phyloP scores from a whole-genome alignment of 2,329 filamentous ascomycete genomes.

The Arachnopeziza araneosa region DNA sequence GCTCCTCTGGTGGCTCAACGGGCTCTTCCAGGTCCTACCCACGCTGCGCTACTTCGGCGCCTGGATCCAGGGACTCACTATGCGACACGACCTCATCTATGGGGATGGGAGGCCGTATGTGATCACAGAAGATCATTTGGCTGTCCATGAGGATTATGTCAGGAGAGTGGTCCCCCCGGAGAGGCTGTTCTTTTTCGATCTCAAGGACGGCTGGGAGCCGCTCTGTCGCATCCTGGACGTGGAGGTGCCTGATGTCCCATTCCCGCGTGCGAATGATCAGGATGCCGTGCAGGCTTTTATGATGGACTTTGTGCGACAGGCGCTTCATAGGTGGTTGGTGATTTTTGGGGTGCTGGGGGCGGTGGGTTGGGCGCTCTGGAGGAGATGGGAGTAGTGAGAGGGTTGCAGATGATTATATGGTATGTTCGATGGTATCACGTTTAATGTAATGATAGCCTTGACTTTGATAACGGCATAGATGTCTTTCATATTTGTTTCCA shows the following conservation, averaged over 20 bases:
- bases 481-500: no score
- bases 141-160: conserved; percentile 12
- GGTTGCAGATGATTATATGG: no score
- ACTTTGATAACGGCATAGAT: no score
- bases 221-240: conserved; percentile 31
- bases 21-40: conserved; percentile 10
- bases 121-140: not conserved
- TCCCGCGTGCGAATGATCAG: conserved; percentile 27
- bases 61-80: not conserved
- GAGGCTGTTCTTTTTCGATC: conserved; percentile 12
- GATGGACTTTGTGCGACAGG: conserved; percentile 1
- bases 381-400: not conserved
- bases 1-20: conserved; percentile 6
- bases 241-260: conserved; percentile 28
- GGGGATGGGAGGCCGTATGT: not conserved
- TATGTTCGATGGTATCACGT: no score
- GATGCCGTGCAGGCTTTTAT: conserved; percentile 12
- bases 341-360: conserved; percentile 4
- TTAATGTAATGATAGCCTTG: no score
- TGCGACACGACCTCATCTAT: not conserved
- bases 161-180: conserved; percentile 8
- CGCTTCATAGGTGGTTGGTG: conserved; percentile 6
- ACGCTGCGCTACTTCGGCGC: conserved; percentile 11
- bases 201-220: conserved; percentile 30
- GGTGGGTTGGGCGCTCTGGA: not conserved